Evolutionary conservation across 2,329 filamentous ascomycete species (phyloP).

Genomic region (Pseudopyrenochaeta lycopersici): DNA sequence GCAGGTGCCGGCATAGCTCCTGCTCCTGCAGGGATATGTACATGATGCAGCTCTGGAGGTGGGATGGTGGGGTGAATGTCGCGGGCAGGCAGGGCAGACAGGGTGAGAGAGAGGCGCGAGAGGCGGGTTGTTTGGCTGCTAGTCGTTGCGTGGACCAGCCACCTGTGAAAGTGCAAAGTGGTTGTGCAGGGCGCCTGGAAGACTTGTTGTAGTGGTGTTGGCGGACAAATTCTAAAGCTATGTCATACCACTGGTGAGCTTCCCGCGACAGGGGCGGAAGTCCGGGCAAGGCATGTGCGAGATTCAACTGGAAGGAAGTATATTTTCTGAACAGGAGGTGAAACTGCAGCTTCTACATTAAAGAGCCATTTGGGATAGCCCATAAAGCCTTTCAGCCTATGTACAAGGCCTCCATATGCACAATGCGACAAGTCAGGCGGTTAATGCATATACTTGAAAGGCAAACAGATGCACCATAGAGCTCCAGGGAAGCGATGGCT

Average conservation of each 20-base stretch:
- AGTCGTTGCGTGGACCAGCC: slow-evolving; percentile 26
- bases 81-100: background rate
- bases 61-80: slow-evolving; percentile 19
- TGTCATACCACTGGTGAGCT: slow-evolving; percentile 21
- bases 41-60: slow-evolving; percentile 40
- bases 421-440: no score
- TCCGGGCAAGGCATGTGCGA: slow-evolving; percentile 12
- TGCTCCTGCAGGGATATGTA: slow-evolving; percentile 69
- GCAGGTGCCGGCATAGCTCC: slow-evolving; percentile 83
- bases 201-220: slow-evolving; percentile 9
- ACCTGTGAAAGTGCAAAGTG: slow-evolving; percentile 1
- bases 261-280: slow-evolving; percentile 9
- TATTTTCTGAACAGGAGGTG: no score
- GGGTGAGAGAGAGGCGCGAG: background rate
- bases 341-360: no score
- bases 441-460: no score
- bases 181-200: background rate
- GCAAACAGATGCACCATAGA: no score
- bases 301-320: no score
- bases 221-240: slow-evolving; percentile 17
- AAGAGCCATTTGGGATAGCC: no score
- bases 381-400: no score
- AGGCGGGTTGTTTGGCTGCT: background rate
- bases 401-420: no score
- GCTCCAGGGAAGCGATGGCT: no score